Evolutionary conservation across 768 basidiomycete species (phyloP), one percentile per base, ranked within the genome.

Genomic region (Hemileccinum impolitum): DNA sequence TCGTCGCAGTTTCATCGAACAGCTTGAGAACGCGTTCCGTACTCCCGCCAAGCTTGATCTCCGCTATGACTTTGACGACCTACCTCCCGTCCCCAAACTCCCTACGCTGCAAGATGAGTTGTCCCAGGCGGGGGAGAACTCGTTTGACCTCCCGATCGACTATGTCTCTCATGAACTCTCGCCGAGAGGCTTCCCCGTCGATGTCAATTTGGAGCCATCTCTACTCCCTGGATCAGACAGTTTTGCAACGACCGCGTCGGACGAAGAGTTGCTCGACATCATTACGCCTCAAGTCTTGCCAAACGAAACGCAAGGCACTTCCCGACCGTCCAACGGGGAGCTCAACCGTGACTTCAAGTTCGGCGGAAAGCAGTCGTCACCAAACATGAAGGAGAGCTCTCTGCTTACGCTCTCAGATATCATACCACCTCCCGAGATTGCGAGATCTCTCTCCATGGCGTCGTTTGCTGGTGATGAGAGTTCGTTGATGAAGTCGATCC

Each of bases 11-110:
- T 92, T 92, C 59, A 84, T 91, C 4, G 87, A 90, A 64, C 83
- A 92, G 66, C 69, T 90, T 19, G 89, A 90, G 70, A 82, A 74
- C 44, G 87, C 88, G 1, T 91, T 91, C 72, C 75, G 79, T 53
- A 87, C 87, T 0, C 87, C 88, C 0, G 82, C 85, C 15, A 84
- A 82, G 59, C 69, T 87, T 21, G 79, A 85, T 52, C 66, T 87
- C 26, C 67, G 70, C 3, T 76, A 75, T 52, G 75, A 72, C 37
- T 75, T 84, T 26, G 56, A 38, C 4, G 73, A 77, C 2, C 63
- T 75, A 7, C 79, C 80, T 0, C 78, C 82, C 18, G 63, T 84
- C 11, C 84, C 85, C 0, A 64, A 70, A 28, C 59, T 84, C 15
- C 79, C 81, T 9, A 45, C 69, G 0, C 19, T 67, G 38, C 58